phyloP scores from a whole-genome alignment of 2,329 filamentous ascomycete genomes.

The Sclerotinia sclerotiorum region DNA sequence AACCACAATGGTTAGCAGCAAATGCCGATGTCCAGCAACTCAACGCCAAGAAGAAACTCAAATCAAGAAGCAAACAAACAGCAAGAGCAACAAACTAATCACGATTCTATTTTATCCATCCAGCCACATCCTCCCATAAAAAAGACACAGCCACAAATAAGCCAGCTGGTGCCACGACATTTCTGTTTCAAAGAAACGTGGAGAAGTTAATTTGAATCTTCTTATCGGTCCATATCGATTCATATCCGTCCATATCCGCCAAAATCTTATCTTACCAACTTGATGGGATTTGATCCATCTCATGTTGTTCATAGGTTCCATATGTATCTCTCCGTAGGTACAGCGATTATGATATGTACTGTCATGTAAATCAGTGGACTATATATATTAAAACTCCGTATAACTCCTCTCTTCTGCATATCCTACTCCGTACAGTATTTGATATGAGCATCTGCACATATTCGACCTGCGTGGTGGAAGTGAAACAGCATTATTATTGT shows the following conservation, averaged over 20 bases:
- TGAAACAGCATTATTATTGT: background rate
- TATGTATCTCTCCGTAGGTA: background rate
- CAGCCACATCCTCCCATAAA: constrained; percentile 6
- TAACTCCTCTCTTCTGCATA: constrained; percentile 10
- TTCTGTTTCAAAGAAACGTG: constrained; percentile 23
- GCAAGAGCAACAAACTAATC: background rate
- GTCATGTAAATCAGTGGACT: constrained; percentile 13
- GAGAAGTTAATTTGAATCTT: constrained; percentile 11
- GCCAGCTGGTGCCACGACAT: constrained; percentile 23
- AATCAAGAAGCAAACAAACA: background rate
- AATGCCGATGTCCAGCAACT: background rate
- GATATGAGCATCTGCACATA: background rate
- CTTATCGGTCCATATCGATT: constrained; percentile 4
- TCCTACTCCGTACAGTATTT: background rate
- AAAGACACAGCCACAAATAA: constrained; percentile 15
- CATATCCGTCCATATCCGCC: no score
- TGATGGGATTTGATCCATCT: constrained; percentile 1
- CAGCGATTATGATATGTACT: background rate
- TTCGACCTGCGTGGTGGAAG: constrained; percentile 4
- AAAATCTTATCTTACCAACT: constrained; percentile 20
- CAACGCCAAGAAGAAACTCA: background rate
- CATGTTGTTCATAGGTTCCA: background rate
- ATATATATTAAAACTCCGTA: constrained; percentile 1
- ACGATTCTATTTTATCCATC: background rate
- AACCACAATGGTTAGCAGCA: background rate